phyloP scores from a whole-genome alignment of 768 basidiomycete genomes.

The Lenzites betulinus region DNA sequence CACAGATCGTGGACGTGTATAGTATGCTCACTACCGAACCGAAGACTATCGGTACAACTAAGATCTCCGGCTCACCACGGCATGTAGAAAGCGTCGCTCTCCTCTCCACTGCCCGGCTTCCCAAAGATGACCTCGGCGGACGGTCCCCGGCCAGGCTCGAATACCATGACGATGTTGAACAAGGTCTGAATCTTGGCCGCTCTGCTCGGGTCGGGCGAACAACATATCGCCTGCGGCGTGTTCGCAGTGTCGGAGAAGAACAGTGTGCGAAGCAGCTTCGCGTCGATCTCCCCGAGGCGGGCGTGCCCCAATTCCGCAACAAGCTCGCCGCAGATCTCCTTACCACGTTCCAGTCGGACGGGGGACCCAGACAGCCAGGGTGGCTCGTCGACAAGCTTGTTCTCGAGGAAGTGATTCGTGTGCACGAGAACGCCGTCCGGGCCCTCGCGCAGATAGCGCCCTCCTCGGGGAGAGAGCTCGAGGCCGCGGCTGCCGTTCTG shows the following conservation, averaged over 20 bases:
- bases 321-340: slow-evolving; percentile 29
- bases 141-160: slow-evolving; percentile 28
- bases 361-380: slow-evolving; percentile 36
- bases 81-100: slow-evolving; percentile 23
- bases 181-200: slow-evolving; percentile 33
- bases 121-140: slow-evolving; percentile 37
- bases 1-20: background rate
- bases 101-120: slow-evolving; percentile 27
- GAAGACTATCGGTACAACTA: background rate
- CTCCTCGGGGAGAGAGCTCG: slow-evolving; percentile 36
- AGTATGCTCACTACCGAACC: no score
- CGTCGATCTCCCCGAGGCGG: slow-evolving; percentile 21
- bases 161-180: slow-evolving; percentile 40
- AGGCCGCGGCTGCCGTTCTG: slow-evolving; percentile 29
- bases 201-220: slow-evolving; percentile 25
- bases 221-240: slow-evolving; percentile 37
- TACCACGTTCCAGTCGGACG: slow-evolving; percentile 31
- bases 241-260: slow-evolving; percentile 36
- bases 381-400: slow-evolving; percentile 34
- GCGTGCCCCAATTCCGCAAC: slow-evolving; percentile 11
- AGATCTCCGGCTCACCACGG: slow-evolving; percentile 11
- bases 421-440: slow-evolving; percentile 34
- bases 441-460: slow-evolving; percentile 30
- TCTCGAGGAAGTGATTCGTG: slow-evolving; percentile 40
- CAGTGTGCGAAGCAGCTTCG: slow-evolving; percentile 27